A percentile compares a stretch with the other conserved stretches of the same genome.
Conservation (phyloP, 805 yeast species). For the Pichia manshurica region DNA sequence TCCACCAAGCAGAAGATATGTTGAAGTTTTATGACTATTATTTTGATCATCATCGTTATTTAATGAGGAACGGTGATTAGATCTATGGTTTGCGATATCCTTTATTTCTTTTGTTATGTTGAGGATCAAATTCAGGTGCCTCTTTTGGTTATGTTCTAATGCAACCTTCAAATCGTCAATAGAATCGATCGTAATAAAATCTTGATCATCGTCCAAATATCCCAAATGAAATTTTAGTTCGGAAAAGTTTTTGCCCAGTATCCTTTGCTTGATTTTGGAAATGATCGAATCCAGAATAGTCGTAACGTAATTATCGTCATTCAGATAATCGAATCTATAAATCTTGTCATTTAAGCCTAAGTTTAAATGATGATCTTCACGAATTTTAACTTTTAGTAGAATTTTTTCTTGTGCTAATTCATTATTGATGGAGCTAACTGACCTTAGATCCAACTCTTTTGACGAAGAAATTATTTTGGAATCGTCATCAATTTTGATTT, state of each 20-base stretch:
- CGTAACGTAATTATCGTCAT: not conserved
- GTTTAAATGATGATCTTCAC: slow-evolving; percentile 16
- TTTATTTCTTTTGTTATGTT: slow-evolving; percentile 4
- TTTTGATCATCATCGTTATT: not conserved
- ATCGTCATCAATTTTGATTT: not conserved
- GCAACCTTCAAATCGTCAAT: slow-evolving; percentile 32
- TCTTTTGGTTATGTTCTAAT: slow-evolving; percentile 12
- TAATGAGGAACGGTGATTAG: not conserved
- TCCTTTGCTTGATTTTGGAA: slow-evolving; percentile 13
- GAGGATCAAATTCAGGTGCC: slow-evolving; percentile 13
- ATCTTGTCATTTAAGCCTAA: slow-evolving; percentile 20
- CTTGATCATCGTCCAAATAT: slow-evolving; percentile 36
- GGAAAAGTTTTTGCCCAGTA: not conserved
- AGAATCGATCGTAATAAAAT: slow-evolving; percentile 29
- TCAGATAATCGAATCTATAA: slow-evolving; percentile 21
- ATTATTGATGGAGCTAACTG: not conserved
- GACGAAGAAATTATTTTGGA: not conserved
- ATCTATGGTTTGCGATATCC: not conserved
- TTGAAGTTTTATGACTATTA: not conserved
- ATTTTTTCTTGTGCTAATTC: slow-evolving; percentile 6
- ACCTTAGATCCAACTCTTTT: not conserved
- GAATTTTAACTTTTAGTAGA: slow-evolving; percentile 17
- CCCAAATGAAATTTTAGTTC: slow-evolving; percentile 25
- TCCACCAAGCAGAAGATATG: not conserved
- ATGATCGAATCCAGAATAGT: not conserved